Conservation (phyloP, 495 filamentous ascomycete species). For the Pyrenula aspistea region DNA sequence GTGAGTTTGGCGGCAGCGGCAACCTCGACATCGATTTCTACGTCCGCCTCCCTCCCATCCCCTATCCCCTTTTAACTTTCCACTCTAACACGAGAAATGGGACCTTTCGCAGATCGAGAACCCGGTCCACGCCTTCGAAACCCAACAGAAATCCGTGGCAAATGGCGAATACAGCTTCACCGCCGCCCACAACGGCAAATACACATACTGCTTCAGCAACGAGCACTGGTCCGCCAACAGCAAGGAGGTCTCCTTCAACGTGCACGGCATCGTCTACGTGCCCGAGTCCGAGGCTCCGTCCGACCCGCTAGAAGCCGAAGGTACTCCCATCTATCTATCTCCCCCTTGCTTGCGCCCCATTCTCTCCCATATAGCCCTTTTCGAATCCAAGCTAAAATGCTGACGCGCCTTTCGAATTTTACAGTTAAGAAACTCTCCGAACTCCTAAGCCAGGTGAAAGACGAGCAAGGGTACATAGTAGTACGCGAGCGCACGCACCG, state of each 20-base stretch:
- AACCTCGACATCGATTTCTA: conserved; percentile 97
- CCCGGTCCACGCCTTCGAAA: conserved; percentile 58
- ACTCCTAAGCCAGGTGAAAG: conserved; percentile 79
- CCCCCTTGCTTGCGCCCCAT: neutral
- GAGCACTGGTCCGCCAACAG: conserved; percentile 84
- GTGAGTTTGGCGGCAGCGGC: conserved; percentile 88
- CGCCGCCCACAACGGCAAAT: conserved; percentile 75
- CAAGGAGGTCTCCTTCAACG: conserved; percentile 98
- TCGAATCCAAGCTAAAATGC: neutral
- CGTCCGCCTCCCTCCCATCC: conserved; percentile 42
- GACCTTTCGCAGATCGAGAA: conserved; percentile 78
- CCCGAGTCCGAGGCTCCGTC: conserved; percentile 71
- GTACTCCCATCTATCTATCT: conserved; percentile 37
- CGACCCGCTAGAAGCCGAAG: conserved; percentile 85
- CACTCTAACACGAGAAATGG: too few relatives aligned
- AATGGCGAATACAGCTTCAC: conserved; percentile 90
- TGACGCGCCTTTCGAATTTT: neutral
- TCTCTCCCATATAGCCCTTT: neutral
- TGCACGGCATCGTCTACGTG: conserved; percentile 96
- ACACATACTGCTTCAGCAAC: conserved; percentile 97
- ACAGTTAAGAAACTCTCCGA: conserved; percentile 77
- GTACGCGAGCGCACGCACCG: conserved; percentile 89
- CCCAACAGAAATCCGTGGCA: conserved; percentile 65
- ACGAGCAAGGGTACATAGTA: conserved; percentile 96
- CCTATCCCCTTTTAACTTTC: neutral